These are phyloP conservation scores for Wickerhamiella australiensis DNA, from an alignment of 805 yeast species.

Conservation along the genomic window DNA sequence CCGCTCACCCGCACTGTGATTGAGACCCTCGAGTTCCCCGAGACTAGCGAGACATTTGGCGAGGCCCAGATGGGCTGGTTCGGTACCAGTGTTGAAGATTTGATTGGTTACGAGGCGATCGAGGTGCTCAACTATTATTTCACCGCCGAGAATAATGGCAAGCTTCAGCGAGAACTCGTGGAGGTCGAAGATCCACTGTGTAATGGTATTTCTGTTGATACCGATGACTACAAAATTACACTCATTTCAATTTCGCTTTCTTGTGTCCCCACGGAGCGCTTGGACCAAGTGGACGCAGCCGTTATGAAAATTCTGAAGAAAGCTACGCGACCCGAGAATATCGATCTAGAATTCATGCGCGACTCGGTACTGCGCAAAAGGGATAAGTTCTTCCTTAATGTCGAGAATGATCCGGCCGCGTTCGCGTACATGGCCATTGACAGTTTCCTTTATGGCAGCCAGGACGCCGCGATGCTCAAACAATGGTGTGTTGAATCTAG, in stretches of 20 bases:
- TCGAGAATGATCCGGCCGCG: conserved; percentile 42
- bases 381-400: conserved; percentile 36
- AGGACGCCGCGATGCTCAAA: conserved; percentile 45
- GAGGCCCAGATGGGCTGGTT: conserved; percentile 65
- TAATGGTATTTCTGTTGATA: conserved; percentile 51
- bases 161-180: conserved; percentile 56
- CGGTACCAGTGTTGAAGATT: conserved; percentile 54
- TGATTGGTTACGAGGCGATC: conserved; percentile 50
- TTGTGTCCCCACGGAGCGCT: conserved; percentile 64
- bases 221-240: conserved; percentile 60
- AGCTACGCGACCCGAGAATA: conserved; percentile 31
- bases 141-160: conserved; percentile 64
- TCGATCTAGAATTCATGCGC: conserved; percentile 54
- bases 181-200: conserved; percentile 78
- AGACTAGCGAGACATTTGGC: conserved; percentile 74
- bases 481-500: conserved; percentile 42
- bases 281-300: conserved; percentile 42
- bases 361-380: conserved; percentile 56
- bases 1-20: conserved; percentile 32
- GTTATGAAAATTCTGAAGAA: conserved; percentile 40
- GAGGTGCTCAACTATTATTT: conserved; percentile 62
- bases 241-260: conserved; percentile 44
- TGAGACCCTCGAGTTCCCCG: conserved; percentile 66
- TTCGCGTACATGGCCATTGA: conserved; percentile 57
- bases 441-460: conserved; percentile 69